phyloP scores from a whole-genome alignment of 2,329 filamentous ascomycete genomes.

The Aspergillus fructus region DNA sequence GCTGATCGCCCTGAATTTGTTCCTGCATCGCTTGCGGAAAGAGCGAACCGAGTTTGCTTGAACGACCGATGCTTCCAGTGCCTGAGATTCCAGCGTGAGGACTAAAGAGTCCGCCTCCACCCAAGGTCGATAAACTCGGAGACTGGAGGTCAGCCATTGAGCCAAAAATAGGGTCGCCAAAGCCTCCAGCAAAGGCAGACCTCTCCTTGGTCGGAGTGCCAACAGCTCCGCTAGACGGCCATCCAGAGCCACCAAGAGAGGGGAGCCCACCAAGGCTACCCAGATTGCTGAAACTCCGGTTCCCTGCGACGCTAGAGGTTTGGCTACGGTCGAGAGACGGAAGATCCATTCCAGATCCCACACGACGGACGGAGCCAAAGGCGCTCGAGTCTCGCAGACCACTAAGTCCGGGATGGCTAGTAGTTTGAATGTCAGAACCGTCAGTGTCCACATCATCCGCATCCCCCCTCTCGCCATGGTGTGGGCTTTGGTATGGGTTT shows the following conservation, averaged over 20 bases:
- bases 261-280: conserved; percentile 53
- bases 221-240: conserved; percentile 64
- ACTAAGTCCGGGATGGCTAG: conserved; percentile 53
- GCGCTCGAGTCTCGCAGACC: conserved; percentile 52
- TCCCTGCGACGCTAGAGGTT: conserved; percentile 79
- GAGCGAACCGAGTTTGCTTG: conserved; percentile 80
- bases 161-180: conserved; percentile 67
- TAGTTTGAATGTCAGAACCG: conserved; percentile 53
- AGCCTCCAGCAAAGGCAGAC: conserved; percentile 49
- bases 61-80: conserved; percentile 68
- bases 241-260: conserved; percentile 52
- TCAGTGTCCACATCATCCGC: conserved; percentile 60
- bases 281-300: conserved; percentile 67
- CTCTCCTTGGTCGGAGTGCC: conserved; percentile 68
- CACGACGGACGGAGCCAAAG: conserved; percentile 58
- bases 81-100: conserved; percentile 53
- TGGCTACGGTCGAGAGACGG: conserved; percentile 80
- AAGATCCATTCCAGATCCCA: conserved; percentile 54
- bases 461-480: conserved; percentile 65
- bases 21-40: conserved; percentile 90
- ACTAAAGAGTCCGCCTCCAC: conserved; percentile 61
- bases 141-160: conserved; percentile 72
- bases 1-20: conserved; percentile 68
- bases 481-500: conserved; percentile 92
- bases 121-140: conserved; percentile 39